These are phyloP conservation scores for Macroventuria anomochaeta DNA, from an alignment of 2,329 filamentous ascomycete species.

Conservation along the genomic window DNA sequence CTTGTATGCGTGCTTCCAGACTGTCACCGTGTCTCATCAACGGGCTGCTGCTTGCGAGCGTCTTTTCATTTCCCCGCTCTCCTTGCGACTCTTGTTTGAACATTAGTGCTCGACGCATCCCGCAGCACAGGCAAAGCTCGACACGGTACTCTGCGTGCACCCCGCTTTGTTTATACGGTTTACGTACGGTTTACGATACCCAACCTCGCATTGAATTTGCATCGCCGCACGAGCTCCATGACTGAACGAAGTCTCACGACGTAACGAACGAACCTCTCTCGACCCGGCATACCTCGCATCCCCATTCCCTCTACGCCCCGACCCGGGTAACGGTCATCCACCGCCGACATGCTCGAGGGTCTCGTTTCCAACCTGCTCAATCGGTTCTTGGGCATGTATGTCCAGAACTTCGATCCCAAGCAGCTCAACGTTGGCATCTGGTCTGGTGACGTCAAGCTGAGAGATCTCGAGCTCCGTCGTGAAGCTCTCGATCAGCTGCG, in stretches of 20 bases:
- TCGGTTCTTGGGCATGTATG: conserved; percentile 99
- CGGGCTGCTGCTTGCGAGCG: conserved; percentile 24
- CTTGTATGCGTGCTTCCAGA: conserved; percentile 31
- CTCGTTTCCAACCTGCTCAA: conserved; percentile 97
- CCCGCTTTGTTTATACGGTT: conserved; percentile 34
- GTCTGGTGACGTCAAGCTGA: conserved; percentile 96
- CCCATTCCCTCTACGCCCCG: conserved; percentile 52
- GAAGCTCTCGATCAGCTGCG: conserved; percentile 97
- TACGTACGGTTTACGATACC: conserved; percentile 36
- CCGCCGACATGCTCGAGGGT: conserved; percentile 86
- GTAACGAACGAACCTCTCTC: conserved; percentile 34
- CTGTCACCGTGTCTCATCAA: conserved; percentile 22
- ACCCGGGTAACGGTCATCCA: conserved; percentile 74
- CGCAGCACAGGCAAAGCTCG: conserved; percentile 24
- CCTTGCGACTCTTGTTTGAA: conserved; percentile 23
- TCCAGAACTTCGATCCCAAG: conserved; percentile 98
- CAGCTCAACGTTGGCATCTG: conserved; percentile 99
- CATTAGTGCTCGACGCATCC: conserved; percentile 17
- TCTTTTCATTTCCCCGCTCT: conserved; percentile 31
- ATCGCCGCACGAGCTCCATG: conserved; percentile 37
- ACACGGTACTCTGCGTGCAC: conserved; percentile 11
- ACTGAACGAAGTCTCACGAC: conserved; percentile 40
- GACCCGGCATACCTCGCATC: conserved; percentile 27
- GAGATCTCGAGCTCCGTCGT: conserved; percentile 86
- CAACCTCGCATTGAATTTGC: conserved; percentile 25